phyloP scores from a whole-genome alignment of 805 yeast species.

The Cyberlindnera sargentensis region DNA sequence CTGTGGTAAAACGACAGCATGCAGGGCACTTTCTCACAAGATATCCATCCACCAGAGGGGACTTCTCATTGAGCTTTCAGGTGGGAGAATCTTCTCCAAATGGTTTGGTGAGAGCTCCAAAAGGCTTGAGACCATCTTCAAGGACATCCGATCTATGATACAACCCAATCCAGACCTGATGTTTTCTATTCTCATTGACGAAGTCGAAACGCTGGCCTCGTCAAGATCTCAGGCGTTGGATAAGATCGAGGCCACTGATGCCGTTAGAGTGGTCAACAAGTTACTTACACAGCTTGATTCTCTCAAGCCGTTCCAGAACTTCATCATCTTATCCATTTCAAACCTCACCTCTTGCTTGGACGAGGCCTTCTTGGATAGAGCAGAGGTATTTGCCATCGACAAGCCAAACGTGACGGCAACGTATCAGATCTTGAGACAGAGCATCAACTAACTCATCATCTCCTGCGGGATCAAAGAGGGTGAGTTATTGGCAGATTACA shows the following conservation, averaged over 20 bases:
- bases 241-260: slow-evolving; percentile 36
- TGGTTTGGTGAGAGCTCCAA: slow-evolving; percentile 43
- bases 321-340: slow-evolving; percentile 35
- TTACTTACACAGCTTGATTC: slow-evolving; percentile 35
- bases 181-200: slow-evolving; percentile 37
- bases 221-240: slow-evolving; percentile 29
- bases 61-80: slow-evolving; percentile 33
- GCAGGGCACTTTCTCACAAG: slow-evolving; percentile 35
- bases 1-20: slow-evolving; percentile 38
- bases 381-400: slow-evolving; percentile 31
- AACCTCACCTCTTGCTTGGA: slow-evolving; percentile 33
- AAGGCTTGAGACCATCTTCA: slow-evolving; percentile 31
- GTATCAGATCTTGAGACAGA: slow-evolving; percentile 24
- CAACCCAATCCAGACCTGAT: slow-evolving; percentile 13
- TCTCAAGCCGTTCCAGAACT: slow-evolving; percentile 28
- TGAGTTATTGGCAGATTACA: background rate
- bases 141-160: slow-evolving; percentile 25
- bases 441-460: slow-evolving; percentile 14
- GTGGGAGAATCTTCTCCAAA: slow-evolving; percentile 36
- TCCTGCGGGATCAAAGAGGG: background rate
- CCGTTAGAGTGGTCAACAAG: slow-evolving; percentile 37
- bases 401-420: slow-evolving; percentile 28
- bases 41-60: slow-evolving; percentile 27
- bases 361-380: slow-evolving; percentile 38
- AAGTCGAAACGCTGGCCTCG: slow-evolving; percentile 38